These are phyloP conservation scores for Volvariella volvacea DNA, from an alignment of 1,284 basidiomycete species.

Conservation along the genomic window DNA sequence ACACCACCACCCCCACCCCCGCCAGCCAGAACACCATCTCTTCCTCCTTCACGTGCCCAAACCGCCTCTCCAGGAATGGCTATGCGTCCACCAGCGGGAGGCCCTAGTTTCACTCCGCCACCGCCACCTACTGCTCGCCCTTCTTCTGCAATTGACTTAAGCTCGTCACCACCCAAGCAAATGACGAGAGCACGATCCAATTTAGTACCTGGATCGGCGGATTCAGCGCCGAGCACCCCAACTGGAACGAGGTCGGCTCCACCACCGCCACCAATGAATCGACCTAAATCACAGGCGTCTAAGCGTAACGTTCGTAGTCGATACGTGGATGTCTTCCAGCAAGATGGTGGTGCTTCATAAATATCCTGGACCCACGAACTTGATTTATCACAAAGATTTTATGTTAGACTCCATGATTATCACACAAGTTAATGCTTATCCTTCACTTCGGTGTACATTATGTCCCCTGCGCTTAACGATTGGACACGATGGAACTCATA, in stretches of 20 bases:
- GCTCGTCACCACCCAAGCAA: constrained; percentile 41
- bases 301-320: constrained; percentile 74
- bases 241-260: constrained; percentile 28
- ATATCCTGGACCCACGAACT: too few relatives aligned
- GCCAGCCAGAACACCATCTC: too few relatives aligned
- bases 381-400: neutral
- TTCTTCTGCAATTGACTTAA: constrained; percentile 55
- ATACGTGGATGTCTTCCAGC: constrained; percentile 83
- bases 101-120: constrained; percentile 21
- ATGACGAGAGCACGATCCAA: constrained; percentile 58
- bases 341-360: constrained; percentile 30
- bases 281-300: constrained; percentile 54
- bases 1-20: constrained; percentile 50
- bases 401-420: neutral
- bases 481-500: neutral
- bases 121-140: constrained; percentile 57
- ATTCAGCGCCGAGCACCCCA: constrained; percentile 37
- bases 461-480: neutral
- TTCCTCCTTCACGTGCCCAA: constrained; percentile 59
- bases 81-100: constrained; percentile 17
- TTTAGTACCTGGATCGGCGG: constrained; percentile 46
- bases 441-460: constrained; percentile 8
- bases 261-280: constrained; percentile 40
- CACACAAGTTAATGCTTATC: constrained; percentile 1
- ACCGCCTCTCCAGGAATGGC: constrained; percentile 70